Evolutionary conservation across 352 stramenopile genomes (phyloP).

Genomic region (Pythium brachiatum): DNA sequence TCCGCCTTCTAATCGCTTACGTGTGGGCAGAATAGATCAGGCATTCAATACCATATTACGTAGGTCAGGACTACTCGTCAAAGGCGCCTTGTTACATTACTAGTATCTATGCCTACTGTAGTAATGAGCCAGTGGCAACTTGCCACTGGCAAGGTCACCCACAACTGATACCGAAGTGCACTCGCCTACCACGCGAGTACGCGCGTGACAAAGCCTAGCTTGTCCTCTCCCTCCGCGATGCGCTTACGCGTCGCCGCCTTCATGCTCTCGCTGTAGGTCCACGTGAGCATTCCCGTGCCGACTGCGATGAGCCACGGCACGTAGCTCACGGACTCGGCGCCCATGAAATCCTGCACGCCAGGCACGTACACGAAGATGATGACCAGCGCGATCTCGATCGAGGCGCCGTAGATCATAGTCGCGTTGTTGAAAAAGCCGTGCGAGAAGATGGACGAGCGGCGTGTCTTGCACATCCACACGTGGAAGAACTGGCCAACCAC

Average conservation of each 20-base stretch:
- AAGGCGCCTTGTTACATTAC: no score
- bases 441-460: slow-evolving; percentile 61
- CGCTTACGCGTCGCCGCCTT: slow-evolving; percentile 20
- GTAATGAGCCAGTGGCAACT: no score
- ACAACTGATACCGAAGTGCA: no score
- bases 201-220: slow-evolving; percentile 4
- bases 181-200: slow-evolving; percentile 6
- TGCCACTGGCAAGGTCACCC: no score
- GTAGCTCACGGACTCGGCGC: slow-evolving; percentile 33
- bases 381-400: slow-evolving; percentile 40
- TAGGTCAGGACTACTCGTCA: no score
- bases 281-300: slow-evolving; percentile 31
- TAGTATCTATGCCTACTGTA: no score
- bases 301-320: slow-evolving; percentile 46
- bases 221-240: neutral
- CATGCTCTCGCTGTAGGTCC: slow-evolving; percentile 39
- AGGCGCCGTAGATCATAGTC: slow-evolving; percentile 66
- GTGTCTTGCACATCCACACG: slow-evolving; percentile 84
- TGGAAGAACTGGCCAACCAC: slow-evolving; percentile 82
- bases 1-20: no score
- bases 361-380: slow-evolving; percentile 49
- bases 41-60: no score
- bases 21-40: no score
- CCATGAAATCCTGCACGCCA: slow-evolving; percentile 43
- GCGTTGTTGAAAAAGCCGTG: slow-evolving; percentile 73